phyloP scores from a whole-genome alignment of 768 basidiomycete species.

The Inosperma sp. region DNA sequence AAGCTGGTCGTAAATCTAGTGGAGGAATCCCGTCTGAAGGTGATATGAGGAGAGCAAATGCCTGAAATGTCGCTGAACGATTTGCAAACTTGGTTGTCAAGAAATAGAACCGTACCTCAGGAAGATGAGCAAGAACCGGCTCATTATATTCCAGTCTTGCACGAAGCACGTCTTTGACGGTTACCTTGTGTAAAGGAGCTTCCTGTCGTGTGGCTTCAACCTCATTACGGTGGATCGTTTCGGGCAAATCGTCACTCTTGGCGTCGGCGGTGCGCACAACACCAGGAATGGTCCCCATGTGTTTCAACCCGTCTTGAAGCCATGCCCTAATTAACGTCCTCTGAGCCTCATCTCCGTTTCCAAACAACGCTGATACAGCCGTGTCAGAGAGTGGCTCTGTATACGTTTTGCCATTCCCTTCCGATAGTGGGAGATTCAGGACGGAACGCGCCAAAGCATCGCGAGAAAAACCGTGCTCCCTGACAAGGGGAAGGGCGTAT shows the following conservation, averaged over 20 bases:
- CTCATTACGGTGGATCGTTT: neutral
- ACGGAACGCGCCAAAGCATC: conserved; percentile 63
- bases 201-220: neutral
- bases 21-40: conserved; percentile 45
- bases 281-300: no score
- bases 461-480: conserved; percentile 70
- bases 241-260: neutral
- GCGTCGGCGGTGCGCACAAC: conserved; percentile 16
- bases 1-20: conserved; percentile 55
- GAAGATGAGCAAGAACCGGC: conserved; percentile 57
- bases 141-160: conserved; percentile 62
- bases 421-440: conserved; percentile 44
- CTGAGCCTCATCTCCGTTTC: conserved; percentile 60
- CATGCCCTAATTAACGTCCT: conserved; percentile 65
- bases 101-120: conserved; percentile 49
- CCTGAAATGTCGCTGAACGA: conserved; percentile 39
- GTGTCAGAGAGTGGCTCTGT: conserved; percentile 60
- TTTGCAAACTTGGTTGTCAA: neutral
- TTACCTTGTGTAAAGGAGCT: conserved; percentile 16
- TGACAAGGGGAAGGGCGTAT: conserved; percentile 59
- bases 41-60: conserved; percentile 64
- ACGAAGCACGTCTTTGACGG: conserved; percentile 49
- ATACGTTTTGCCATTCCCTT: conserved; percentile 31
- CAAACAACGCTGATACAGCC: conserved; percentile 71
- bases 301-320: conserved; percentile 58